These are phyloP conservation scores for Prunus persica DNA, from an alignment of 306 rosid genomes.

Conservation along the genomic window Prunus_persica_NCBIv2 NC_034015.1:7834001-7834500, in stretches of 20 bases:
- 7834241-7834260: constrained; percentile 78
- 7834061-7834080: constrained; percentile 5
- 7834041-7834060: neutral
- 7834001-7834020: neutral
- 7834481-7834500: constrained; percentile 60
- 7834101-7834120: constrained; percentile 90
- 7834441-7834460: constrained; percentile 44
- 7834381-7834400: constrained; percentile 59
- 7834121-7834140: constrained; percentile 90
- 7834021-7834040: neutral
- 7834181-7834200: constrained; percentile 86
- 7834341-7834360: constrained; percentile 44
- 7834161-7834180: constrained; percentile 89
- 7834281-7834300: constrained; percentile 94
- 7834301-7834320: constrained; percentile 91
- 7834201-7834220: constrained; percentile 95
- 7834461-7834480: constrained; percentile 36
- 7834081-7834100: constrained; percentile 35
- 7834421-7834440: constrained; percentile 58
- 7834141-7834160: constrained; percentile 95
- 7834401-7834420: constrained; percentile 33
- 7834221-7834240: constrained; percentile 74
- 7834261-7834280: constrained; percentile 95
- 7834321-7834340: constrained; percentile 54
- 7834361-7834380: constrained; percentile 62